phyloP scores from a whole-genome alignment of 192 early-diverging fungal genomes.

The Backusella sp. region DNA sequence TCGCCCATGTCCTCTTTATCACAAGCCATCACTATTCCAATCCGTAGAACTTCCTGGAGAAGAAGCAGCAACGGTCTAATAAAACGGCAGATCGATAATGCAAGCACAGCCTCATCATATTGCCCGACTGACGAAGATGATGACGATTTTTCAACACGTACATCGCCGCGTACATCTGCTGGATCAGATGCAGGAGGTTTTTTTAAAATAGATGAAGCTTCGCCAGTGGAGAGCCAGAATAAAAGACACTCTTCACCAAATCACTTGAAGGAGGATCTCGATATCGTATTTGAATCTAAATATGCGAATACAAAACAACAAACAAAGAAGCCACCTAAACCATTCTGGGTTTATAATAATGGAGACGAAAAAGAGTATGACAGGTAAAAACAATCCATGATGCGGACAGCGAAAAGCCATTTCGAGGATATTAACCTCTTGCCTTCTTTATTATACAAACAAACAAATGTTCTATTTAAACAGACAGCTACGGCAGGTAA shows the following conservation, averaged over 20 bases:
- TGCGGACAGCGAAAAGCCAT: neutral
- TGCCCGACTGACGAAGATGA: constrained; percentile 4
- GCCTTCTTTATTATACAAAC: neutral
- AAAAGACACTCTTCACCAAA: neutral
- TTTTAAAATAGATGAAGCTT: neutral
- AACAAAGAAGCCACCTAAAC: constrained; percentile 3
- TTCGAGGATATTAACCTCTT: neutral
- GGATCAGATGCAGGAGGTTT: neutral
- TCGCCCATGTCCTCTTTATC: constrained; percentile 14
- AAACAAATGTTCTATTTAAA: neutral
- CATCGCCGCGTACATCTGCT: constrained; percentile 8
- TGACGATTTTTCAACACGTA: neutral
- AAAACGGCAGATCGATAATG: neutral
- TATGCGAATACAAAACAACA: neutral
- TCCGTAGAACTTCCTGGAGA: neutral
- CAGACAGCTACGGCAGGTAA: constrained; percentile 28
- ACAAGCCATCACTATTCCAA: neutral
- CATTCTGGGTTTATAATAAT: constrained; percentile 18
- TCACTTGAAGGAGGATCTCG: neutral
- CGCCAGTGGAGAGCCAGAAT: neutral
- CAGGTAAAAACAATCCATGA: constrained; percentile 1
- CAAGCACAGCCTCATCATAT: neutral
- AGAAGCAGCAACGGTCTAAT: neutral
- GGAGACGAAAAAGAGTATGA: constrained; percentile 29
- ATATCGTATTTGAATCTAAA: constrained; percentile 10